phyloP scores from a whole-genome alignment of 2,329 filamentous ascomycete species.

The Colletotrichum tropicale region DNA sequence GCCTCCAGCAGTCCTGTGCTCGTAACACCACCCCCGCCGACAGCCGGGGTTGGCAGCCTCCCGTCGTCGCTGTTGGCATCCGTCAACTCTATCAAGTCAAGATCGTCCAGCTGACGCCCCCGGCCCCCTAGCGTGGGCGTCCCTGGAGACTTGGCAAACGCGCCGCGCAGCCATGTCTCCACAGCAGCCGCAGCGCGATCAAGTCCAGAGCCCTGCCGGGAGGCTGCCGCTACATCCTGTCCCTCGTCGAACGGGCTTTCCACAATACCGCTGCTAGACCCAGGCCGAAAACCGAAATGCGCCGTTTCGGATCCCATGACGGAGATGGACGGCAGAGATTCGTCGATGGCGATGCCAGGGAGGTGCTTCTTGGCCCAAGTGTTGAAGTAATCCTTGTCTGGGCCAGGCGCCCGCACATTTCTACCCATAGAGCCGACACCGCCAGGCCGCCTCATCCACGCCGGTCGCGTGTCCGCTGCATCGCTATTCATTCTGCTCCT shows the following conservation, averaged over 20 bases:
- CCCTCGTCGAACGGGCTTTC: constrained; percentile 57
- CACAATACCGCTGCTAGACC: constrained; percentile 46
- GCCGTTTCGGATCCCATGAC: constrained; percentile 66
- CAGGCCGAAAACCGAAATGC: constrained; percentile 56
- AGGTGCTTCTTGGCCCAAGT: constrained; percentile 84
- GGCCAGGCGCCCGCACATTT: constrained; percentile 76
- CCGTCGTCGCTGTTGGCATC: constrained; percentile 65
- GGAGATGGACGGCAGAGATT: constrained; percentile 68
- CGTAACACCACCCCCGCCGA: neutral
- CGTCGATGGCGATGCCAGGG: constrained; percentile 76
- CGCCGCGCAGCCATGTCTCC: constrained; percentile 88
- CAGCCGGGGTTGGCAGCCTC: constrained; percentile 25
- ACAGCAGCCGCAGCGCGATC: constrained; percentile 87
- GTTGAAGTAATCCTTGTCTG: constrained; percentile 84
- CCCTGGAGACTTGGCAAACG: constrained; percentile 68
- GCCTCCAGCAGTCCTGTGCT: constrained; percentile 34
- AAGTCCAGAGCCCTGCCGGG: constrained; percentile 60
- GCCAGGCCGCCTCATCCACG: constrained; percentile 81
- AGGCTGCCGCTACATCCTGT: constrained; percentile 42
- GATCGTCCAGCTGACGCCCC: constrained; percentile 45
- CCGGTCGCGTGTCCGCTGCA: constrained; percentile 45
- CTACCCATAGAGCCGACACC: constrained; percentile 84
- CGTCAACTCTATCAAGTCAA: constrained; percentile 75
- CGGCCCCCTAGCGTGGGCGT: constrained; percentile 50
- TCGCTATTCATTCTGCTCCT: constrained; percentile 43